These are phyloP conservation scores for Aspergillus terreus DNA, from an alignment of 2,329 filamentous ascomycete species.

Conservation along the genomic window DNA sequence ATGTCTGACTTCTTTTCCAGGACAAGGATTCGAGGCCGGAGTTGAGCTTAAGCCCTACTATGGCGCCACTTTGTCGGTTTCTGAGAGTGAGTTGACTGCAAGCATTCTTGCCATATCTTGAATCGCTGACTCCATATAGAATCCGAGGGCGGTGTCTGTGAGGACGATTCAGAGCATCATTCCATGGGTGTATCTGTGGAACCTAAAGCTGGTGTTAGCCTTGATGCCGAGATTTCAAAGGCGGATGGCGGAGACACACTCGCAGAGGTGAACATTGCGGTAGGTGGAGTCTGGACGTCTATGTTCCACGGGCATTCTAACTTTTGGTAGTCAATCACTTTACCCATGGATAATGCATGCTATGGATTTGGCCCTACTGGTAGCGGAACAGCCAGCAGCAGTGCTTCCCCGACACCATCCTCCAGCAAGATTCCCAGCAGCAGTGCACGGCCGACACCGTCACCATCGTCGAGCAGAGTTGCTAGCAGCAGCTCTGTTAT, in stretches of 20 bases:
- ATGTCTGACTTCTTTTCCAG: conserved; percentile 7
- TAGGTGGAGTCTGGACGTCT: conserved; percentile 3
- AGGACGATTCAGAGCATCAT: background rate
- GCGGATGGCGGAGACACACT: conserved; percentile 9
- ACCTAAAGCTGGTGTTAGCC: conserved; percentile 12
- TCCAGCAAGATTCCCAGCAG: background rate
- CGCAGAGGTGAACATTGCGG: conserved; percentile 7
- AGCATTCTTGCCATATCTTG: background rate
- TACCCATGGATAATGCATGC: background rate
- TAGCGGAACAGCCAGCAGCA: background rate
- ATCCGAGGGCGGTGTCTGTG: conserved; percentile 6
- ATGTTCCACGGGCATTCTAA: background rate
- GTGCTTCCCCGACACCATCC: background rate
- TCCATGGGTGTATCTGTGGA: conserved; percentile 8
- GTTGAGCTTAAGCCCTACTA: conserved; percentile 16
- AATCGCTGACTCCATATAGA: conserved; percentile 9
- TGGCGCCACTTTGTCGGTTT: conserved; percentile 7
- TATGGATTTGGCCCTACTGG: conserved; percentile 1
- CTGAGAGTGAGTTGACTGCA: conserved; percentile 12
- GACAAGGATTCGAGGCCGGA: conserved; percentile 15
- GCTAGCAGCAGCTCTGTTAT: too few relatives aligned
- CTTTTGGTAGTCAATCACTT: background rate
- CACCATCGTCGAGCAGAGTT: too few relatives aligned
- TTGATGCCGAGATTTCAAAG: conserved; percentile 11
- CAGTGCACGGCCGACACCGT: too few relatives aligned